Evolutionary conservation across 2,329 filamentous ascomycete species (phyloP).

Genomic region (Aaosphaeria arxii): DNA sequence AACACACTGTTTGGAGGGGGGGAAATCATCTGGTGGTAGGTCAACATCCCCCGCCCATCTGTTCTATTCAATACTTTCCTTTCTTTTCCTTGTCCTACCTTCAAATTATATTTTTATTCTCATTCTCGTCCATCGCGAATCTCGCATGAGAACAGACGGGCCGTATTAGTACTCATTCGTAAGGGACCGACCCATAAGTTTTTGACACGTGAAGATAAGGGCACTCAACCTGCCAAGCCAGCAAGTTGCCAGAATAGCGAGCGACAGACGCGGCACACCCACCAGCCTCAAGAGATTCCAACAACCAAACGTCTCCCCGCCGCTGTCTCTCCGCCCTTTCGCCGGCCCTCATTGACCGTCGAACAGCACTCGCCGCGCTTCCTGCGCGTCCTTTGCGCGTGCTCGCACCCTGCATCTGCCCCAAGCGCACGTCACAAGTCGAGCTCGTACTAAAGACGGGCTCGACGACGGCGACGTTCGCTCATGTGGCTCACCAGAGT

Average conservation of each 20-base stretch:
- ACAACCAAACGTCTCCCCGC: slow-evolving; percentile 1
- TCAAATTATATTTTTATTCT: background rate
- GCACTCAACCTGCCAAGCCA: background rate
- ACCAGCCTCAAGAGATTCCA: background rate
- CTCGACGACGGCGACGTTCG: slow-evolving; percentile 45
- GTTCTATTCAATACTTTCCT: background rate
- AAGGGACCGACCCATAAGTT: background rate
- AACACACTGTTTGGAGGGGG: background rate
- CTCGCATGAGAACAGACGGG: too few relatives aligned
- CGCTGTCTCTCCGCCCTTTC: slow-evolving; percentile 1
- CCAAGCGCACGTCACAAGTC: slow-evolving; percentile 22
- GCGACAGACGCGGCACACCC: background rate
- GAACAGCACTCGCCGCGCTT: slow-evolving; percentile 16
- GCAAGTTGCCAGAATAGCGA: background rate
- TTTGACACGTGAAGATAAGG: background rate
- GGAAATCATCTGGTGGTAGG: background rate
- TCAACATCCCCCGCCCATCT: background rate
- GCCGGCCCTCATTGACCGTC: slow-evolving; percentile 8
- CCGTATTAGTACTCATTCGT: too few relatives aligned
- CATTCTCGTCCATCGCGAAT: background rate
- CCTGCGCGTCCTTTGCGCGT: slow-evolving; percentile 29
- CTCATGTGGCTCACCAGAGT: slow-evolving; percentile 82
- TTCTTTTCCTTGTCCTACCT: background rate
- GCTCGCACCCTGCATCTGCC: slow-evolving; percentile 6
- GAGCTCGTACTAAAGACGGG: slow-evolving; percentile 46